phyloP scores from a whole-genome alignment of 148 eudicot species.

The Amaranthus cruentus region DNA sequence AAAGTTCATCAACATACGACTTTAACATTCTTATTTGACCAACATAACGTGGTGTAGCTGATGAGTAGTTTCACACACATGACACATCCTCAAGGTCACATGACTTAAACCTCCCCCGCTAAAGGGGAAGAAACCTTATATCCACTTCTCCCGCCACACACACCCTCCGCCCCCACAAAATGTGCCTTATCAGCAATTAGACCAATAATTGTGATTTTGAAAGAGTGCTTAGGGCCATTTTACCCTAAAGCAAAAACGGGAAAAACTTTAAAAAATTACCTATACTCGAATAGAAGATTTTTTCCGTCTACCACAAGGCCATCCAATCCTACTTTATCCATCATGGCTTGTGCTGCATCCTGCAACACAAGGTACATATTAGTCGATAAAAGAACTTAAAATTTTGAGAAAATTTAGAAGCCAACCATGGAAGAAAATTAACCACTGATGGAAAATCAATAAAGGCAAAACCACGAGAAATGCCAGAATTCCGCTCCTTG shows the following conservation, averaged over 20 bases:
- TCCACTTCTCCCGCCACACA: no score
- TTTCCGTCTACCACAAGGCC: conserved; percentile 86
- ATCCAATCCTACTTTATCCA: conserved; percentile 83
- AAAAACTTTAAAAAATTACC: conserved; percentile 32
- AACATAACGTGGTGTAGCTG: no score
- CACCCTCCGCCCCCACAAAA: no score
- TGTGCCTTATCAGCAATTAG: no score
- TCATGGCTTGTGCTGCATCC: conserved; percentile 90
- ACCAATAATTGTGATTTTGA: no score
- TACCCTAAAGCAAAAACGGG: neutral
- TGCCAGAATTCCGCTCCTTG: conserved; percentile 85
- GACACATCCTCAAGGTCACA: no score
- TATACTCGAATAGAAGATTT: conserved; percentile 87
- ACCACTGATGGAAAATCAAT: conserved; percentile 95
- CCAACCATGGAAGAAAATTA: conserved; percentile 3
- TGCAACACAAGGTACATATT: conserved; percentile 33
- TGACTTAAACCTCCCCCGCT: no score
- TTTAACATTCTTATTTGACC: no score
- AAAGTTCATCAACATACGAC: no score
- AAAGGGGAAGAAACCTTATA: no score
- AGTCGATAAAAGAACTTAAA: conserved; percentile 1
- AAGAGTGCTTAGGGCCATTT: no score
- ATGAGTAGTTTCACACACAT: no score
- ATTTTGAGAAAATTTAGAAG: neutral
- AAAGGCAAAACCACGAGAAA: conserved; percentile 96